These are phyloP conservation scores for Cyberlindnera amylophila DNA, from an alignment of 805 yeast species.

Conservation along the genomic window DNA sequence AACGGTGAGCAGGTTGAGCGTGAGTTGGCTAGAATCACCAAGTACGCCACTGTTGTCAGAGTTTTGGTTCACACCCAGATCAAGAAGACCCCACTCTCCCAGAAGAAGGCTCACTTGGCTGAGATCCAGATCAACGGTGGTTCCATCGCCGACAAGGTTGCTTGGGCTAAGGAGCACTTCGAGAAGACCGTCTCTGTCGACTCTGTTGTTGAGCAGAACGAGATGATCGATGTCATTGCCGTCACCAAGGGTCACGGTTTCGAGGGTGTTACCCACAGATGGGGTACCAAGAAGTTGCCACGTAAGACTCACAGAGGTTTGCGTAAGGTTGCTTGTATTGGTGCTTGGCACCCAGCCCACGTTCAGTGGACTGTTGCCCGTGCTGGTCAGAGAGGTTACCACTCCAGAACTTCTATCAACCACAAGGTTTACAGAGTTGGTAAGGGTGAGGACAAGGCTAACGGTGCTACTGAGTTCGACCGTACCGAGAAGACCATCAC, in stretches of 20 bases:
- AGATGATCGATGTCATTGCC: constrained; percentile 97
- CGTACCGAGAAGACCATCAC: constrained; percentile 99
- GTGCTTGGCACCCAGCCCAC: constrained; percentile 99
- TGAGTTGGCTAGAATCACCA: constrained; percentile 97
- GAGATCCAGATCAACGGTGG: constrained; percentile 99
- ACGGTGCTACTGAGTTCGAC: constrained; percentile 96
- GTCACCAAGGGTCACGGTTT: constrained; percentile 99
- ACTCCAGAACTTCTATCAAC: constrained; percentile 99
- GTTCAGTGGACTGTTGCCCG: constrained; percentile 99
- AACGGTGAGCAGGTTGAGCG: constrained; percentile 85
- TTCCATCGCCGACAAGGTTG: constrained; percentile 93
- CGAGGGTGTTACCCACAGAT: constrained; percentile 99
- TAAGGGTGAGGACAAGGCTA: constrained; percentile 89
- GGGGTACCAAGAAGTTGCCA: constrained; percentile 99
- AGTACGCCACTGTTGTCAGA: constrained; percentile 98
- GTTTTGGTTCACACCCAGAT: constrained; percentile 99
- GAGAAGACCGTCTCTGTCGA: constrained; percentile 97
- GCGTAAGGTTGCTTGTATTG: constrained; percentile 99
- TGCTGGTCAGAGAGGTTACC: constrained; percentile 99
- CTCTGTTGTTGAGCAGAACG: constrained; percentile 97
- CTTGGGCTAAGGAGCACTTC: constrained; percentile 98
- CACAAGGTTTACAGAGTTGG: constrained; percentile 99
- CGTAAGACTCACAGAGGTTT: constrained; percentile 99
- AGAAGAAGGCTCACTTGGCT: constrained; percentile 99
- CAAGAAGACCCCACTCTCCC: constrained; percentile 98